phyloP scores from a whole-genome alignment of 148 eudicot species.

The Chenopodium formosanum region DNA sequence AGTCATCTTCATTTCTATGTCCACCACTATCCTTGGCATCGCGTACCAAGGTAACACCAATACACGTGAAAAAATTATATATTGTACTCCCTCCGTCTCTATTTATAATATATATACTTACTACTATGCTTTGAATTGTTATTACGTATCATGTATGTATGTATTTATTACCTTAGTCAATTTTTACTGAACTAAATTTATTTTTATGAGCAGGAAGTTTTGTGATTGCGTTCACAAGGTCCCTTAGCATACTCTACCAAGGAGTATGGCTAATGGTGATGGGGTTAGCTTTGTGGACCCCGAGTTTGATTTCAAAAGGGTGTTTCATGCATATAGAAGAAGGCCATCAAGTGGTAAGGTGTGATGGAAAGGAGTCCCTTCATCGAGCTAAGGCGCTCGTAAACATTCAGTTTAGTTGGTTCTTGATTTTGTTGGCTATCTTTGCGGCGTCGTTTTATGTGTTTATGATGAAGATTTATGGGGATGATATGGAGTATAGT shows the following conservation, averaged over 20 bases:
- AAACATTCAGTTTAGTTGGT: slow-evolving; percentile 76
- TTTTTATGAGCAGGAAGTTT: slow-evolving; percentile 33
- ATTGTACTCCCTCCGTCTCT: too few relatives aligned
- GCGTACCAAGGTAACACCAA: slow-evolving; percentile 5
- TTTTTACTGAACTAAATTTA: background rate
- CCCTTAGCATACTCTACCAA: slow-evolving; percentile 59
- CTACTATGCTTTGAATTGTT: too few relatives aligned
- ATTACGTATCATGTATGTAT: too few relatives aligned
- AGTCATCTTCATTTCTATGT: slow-evolving; percentile 36
- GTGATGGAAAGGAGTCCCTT: slow-evolving; percentile 45
- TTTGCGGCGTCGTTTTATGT: slow-evolving; percentile 49
- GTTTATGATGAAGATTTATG: slow-evolving; percentile 34
- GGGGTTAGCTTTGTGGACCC: slow-evolving; percentile 84
- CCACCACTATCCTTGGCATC: slow-evolving; percentile 59
- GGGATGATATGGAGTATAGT: slow-evolving; percentile 30
- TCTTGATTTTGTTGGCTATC: slow-evolving; percentile 42
- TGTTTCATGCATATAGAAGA: slow-evolving; percentile 63
- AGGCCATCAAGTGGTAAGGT: slow-evolving; percentile 62
- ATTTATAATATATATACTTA: too few relatives aligned
- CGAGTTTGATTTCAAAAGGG: slow-evolving; percentile 56
- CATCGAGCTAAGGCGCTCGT: slow-evolving; percentile 73
- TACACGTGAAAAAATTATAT: background rate
- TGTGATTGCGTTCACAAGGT: slow-evolving; percentile 47
- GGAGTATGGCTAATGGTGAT: slow-evolving; percentile 79
- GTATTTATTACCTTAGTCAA: background rate